A percentile compares a stretch with the other conserved stretches of the same genome.
phyloP scores from a whole-genome alignment of 768 basidiomycete species.

The Hygrocybe punicea region DNA sequence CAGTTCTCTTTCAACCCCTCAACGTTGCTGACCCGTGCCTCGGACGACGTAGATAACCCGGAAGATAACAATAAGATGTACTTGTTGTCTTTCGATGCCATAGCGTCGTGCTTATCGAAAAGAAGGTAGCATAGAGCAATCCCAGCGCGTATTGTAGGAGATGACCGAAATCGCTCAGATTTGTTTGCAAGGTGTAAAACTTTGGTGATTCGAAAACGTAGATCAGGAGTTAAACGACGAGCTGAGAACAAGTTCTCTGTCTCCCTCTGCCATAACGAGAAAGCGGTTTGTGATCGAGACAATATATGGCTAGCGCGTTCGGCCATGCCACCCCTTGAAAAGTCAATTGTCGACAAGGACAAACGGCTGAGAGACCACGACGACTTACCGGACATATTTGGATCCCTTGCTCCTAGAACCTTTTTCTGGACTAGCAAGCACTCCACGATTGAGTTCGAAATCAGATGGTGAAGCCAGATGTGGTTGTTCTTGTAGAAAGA shows the following conservation, averaged over 20 bases:
- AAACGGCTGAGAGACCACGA: background rate
- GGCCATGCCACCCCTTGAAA: constrained; percentile 53
- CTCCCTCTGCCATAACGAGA: constrained; percentile 53
- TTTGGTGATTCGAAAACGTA: constrained; percentile 44
- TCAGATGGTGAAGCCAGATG: constrained; percentile 35
- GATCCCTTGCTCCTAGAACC: constrained; percentile 37
- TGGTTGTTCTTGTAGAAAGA: constrained; percentile 50
- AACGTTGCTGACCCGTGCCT: constrained; percentile 30
- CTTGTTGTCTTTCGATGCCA: constrained; percentile 20
- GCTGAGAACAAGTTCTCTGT: constrained; percentile 35
- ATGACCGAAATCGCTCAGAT: constrained; percentile 17
- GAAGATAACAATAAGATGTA: constrained; percentile 40
- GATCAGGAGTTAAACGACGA: constrained; percentile 36
- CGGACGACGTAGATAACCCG: constrained; percentile 12
- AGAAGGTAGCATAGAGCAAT: constrained; percentile 44
- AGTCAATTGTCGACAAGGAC: background rate
- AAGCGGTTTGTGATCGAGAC: constrained; percentile 43
- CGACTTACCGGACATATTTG: constrained; percentile 48
- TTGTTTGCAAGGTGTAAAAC: constrained; percentile 37
- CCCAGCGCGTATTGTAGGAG: constrained; percentile 29
- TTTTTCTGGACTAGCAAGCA: constrained; percentile 60
- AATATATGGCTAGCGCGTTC: constrained; percentile 46
- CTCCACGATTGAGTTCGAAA: constrained; percentile 44
- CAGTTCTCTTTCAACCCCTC: constrained; percentile 40
- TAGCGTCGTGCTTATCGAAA: constrained; percentile 6